Evolutionary conservation across 495 filamentous ascomycete species (phyloP), one percentile per base, ranked within the genome.

Genomic region (Amphirosellinia nigrospora): DNA sequence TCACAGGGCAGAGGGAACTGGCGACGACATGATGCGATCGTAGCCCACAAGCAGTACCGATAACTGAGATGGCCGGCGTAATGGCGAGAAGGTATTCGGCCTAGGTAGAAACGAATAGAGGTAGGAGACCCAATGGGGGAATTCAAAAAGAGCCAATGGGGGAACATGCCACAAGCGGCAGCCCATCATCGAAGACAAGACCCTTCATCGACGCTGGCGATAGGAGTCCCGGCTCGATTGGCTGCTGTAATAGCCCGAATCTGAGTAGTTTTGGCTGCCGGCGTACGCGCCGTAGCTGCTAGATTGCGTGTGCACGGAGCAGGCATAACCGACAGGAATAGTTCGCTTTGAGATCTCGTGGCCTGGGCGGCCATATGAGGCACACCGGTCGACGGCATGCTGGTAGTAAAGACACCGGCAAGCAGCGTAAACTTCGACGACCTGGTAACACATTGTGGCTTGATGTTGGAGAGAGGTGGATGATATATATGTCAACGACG

Each of bases 331-430:
- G 36, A 96, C 93, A 6, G 93, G 81, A 39, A 97, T 88, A 9
- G 87, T 89, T 73, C 89, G 90, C 77, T 93, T 92, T 69, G 93
- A 88, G 68, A 94, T 81, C 9, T 73, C 63, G 74, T 97, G 93
- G 41, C 92, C 91, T 64, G 87, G 86, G 65, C 90, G 91, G 56
- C 90, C 89, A 74, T 90, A 90, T 32, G 88, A 84, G 30, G 86
- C 76, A 76, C 92, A 95, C 65, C 90, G 90, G 71, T 95, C 92
- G 69, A 93, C 84, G 21, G 89, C 87, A 79, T 95, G 92, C 65
- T 89, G 84, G 83, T 92, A 92, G 83, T 95, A 95, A 72, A 93
- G 83, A 77, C 92, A 95, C 69, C 87, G 85, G 87, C 92, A 95
- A 67, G 89, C 92, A 4, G 93, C 89, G 80, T 91, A 95, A 55